Percentiles rank a stretch among this genome's conserved stretches.
phyloP scores from a whole-genome alignment of 495 filamentous ascomycete species.

The Pseudoneurospora amorphoporcata region DNA sequence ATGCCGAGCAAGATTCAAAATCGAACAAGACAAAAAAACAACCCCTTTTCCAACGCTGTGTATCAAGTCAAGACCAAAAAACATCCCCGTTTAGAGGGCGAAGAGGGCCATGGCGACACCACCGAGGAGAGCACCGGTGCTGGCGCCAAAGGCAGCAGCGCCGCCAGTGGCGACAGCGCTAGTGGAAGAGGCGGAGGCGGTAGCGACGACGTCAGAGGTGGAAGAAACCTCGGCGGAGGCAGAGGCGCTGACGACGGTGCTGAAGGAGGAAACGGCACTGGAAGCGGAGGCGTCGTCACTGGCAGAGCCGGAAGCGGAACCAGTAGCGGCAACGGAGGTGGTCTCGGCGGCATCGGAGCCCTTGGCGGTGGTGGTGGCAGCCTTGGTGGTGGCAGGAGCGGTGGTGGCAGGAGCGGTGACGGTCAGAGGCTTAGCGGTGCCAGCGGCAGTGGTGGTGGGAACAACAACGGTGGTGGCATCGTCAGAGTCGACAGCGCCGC shows the following conservation, averaged over 20 bases:
- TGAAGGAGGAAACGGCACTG: neutral
- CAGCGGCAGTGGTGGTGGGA: neutral
- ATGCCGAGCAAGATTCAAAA: neutral
- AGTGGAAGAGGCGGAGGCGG: slow-evolving; percentile 6
- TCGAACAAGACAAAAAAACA: neutral
- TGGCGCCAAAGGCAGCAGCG: slow-evolving; percentile 22
- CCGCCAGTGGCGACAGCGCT: slow-evolving; percentile 16
- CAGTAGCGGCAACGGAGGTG: neutral
- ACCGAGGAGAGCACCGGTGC: slow-evolving; percentile 28
- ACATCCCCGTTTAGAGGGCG: slow-evolving; percentile 25
- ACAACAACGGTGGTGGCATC: slow-evolving; percentile 2
- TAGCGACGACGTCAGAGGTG: slow-evolving; percentile 2
- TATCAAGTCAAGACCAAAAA: neutral
- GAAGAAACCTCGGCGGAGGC: slow-evolving; percentile 7
- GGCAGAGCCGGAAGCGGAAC: slow-evolving; percentile 2
- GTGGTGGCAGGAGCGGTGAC: neutral
- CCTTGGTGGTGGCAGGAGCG: neutral
- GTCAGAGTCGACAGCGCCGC: slow-evolving; percentile 6
- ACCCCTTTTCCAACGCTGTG: neutral
- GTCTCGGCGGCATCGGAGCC: neutral
- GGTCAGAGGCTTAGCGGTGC: neutral
- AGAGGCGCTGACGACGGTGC: neutral
- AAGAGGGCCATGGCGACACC: slow-evolving; percentile 31
- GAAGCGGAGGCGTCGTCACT: slow-evolving; percentile 5
- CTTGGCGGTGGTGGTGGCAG: neutral